Evolutionary conservation across 2,329 filamentous ascomycete genomes (phyloP).

Genomic region (Trichoderma sp.): DNA sequence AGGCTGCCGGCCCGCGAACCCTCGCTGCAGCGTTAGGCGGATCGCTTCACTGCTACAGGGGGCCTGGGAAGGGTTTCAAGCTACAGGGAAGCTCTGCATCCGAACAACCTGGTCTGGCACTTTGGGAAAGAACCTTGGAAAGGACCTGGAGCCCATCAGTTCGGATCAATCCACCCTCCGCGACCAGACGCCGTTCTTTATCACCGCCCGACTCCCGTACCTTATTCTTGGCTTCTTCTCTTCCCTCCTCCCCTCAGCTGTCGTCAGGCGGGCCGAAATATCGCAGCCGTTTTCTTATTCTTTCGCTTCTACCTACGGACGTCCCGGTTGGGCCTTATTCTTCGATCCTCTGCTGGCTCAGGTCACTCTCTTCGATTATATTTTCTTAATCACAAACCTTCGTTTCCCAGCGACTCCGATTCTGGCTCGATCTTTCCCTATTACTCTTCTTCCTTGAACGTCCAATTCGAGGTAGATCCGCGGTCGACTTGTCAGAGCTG

Average conservation of each 20-base stretch:
- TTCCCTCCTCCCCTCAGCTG: conserved; percentile 32
- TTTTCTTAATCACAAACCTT: conserved; percentile 17
- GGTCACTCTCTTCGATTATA: conserved; percentile 46
- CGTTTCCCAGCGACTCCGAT: conserved; percentile 25
- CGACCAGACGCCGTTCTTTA: conserved; percentile 22
- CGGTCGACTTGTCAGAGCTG: neutral
- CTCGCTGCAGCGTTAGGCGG: conserved; percentile 12
- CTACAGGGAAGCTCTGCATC: conserved; percentile 26
- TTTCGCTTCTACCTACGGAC: conserved; percentile 27
- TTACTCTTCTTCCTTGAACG: conserved; percentile 17
- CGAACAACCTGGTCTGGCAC: neutral
- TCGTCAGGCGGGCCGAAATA: conserved; percentile 31
- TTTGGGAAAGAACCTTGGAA: neutral
- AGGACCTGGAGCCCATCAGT: conserved; percentile 6
- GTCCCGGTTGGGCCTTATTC: conserved; percentile 25
- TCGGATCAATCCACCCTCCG: conserved; percentile 16
- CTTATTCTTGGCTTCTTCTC: conserved; percentile 27
- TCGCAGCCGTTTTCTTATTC: conserved; percentile 31
- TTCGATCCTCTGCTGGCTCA: conserved; percentile 59
- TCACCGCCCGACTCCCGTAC: conserved; percentile 21
- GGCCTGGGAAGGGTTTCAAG: conserved; percentile 22
- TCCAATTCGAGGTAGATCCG: neutral
- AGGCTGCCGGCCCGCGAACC: conserved; percentile 1
- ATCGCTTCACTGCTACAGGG: conserved; percentile 23
- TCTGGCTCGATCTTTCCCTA: conserved; percentile 8